Evolutionary conservation across 1,139 yeast genomes (phyloP).

Genomic region (Taphrina flavorubra): DNA sequence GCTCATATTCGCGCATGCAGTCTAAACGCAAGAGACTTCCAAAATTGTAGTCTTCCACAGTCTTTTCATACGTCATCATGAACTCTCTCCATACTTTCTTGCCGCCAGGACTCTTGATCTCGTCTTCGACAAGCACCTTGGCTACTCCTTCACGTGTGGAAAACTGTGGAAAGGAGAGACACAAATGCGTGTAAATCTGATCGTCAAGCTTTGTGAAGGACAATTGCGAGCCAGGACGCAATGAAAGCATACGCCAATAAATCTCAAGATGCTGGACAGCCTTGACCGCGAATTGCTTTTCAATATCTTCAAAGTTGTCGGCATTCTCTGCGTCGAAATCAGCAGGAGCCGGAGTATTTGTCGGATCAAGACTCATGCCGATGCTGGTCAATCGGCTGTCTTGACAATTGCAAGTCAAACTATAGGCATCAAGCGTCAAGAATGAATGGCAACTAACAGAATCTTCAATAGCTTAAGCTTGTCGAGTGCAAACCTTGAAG

Average conservation of each 20-base stretch:
- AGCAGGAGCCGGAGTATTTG: slow-evolving; percentile 33
- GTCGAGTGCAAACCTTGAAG: not conserved
- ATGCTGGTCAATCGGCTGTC: too few species aligned
- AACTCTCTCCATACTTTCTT: slow-evolving; percentile 91
- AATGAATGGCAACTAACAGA: too few species aligned
- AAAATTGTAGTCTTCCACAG: slow-evolving; percentile 81
- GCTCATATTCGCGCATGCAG: slow-evolving; percentile 74
- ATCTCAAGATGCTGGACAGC: slow-evolving; percentile 96
- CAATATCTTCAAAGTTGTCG: slow-evolving; percentile 61
- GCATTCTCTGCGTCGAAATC: slow-evolving; percentile 63
- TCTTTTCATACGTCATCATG: slow-evolving; percentile 72
- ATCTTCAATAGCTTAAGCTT: not conserved
- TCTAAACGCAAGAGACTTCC: slow-evolving; percentile 87
- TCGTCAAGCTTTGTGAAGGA: slow-evolving; percentile 60
- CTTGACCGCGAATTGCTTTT: slow-evolving; percentile 76
- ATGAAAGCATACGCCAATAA: slow-evolving; percentile 80
- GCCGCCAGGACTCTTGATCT: slow-evolving; percentile 77
- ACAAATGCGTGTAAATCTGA: slow-evolving; percentile 72
- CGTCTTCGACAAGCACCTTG: slow-evolving; percentile 70
- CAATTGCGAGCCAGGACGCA: slow-evolving; percentile 79
- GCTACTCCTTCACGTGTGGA: slow-evolving; percentile 61
- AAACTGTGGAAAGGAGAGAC: slow-evolving; percentile 85
- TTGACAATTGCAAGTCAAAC: too few species aligned
- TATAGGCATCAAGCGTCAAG: too few species aligned
- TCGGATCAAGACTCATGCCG: slow-evolving; percentile 24